A percentile compares a stretch with the other conserved stretches of the same genome.
phyloP scores from a whole-genome alignment of 2,329 filamentous ascomycete species.

The Macrophomina tecta region DNA sequence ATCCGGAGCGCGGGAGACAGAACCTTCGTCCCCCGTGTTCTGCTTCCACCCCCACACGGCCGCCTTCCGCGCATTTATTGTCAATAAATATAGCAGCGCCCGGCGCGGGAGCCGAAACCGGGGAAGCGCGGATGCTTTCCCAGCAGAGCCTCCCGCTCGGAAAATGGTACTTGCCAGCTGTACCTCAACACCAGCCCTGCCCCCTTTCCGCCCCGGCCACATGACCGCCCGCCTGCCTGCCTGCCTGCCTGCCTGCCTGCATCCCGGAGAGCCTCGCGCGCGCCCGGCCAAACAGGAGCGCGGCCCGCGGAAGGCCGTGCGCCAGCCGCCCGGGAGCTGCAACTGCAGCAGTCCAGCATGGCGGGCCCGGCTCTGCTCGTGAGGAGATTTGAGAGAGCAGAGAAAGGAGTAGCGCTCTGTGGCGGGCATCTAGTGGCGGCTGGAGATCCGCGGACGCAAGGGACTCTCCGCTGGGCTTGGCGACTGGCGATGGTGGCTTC shows the following conservation, averaged over 20 bases:
- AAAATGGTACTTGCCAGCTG: background rate
- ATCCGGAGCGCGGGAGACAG: conserved; percentile 11
- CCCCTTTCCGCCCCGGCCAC: conserved; percentile 13
- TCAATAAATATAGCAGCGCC: conserved; percentile 25
- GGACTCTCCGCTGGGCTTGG: conserved; percentile 5
- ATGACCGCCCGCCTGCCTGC: conserved; percentile 1
- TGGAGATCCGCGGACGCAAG: conserved; percentile 14
- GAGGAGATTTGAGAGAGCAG: background rate
- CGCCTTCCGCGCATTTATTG: conserved; percentile 21
- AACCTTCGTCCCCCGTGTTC: background rate
- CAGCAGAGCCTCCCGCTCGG: conserved; percentile 21
- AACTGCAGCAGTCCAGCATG: background rate
- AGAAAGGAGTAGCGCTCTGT: background rate
- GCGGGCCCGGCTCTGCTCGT: background rate
- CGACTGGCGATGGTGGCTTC: background rate
- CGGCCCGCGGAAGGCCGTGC: conserved; percentile 9
- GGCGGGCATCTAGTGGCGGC: conserved; percentile 11
- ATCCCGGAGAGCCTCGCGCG: background rate
- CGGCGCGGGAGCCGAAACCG: conserved; percentile 20
- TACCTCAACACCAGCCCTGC: conserved; percentile 14
- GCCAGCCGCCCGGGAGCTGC: background rate
- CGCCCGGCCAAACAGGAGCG: background rate
- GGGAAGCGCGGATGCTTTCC: conserved; percentile 22
- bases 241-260: too few relatives aligned
- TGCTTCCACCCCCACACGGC: conserved; percentile 16